Conservation (phyloP, 495 filamentous ascomycete genomes). For the Lepidopterella palustris region DNA sequence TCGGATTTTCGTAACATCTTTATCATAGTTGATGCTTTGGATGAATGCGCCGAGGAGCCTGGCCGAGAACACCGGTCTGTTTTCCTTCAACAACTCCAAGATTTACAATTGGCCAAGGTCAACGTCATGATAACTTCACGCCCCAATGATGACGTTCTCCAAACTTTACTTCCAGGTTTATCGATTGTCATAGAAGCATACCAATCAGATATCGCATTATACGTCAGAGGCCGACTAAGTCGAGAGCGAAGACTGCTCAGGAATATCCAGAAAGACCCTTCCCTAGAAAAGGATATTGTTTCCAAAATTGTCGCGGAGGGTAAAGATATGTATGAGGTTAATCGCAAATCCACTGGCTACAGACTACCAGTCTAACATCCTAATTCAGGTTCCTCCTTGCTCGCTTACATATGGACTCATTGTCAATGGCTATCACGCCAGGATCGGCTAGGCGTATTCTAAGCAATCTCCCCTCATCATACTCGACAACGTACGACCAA, state of each 20-base stretch:
- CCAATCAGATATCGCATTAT: not conserved
- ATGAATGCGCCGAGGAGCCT: not conserved
- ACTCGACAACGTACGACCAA: not conserved
- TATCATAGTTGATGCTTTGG: not conserved
- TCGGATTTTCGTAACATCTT: not conserved
- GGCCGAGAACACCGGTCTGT: not conserved
- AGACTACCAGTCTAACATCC: no score
- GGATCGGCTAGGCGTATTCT: not conserved
- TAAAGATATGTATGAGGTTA: no score
- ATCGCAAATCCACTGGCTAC: no score
- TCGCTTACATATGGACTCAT: not conserved
- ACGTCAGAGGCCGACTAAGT: not conserved
- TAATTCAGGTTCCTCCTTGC: not conserved
- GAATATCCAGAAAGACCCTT: not conserved
- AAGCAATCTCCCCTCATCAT: not conserved
- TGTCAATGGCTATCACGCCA: not conserved
- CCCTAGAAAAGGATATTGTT: not conserved
- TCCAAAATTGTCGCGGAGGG: no score
- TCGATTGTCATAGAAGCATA: not conserved
- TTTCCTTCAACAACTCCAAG: not conserved
- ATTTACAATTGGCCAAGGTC: not conserved
- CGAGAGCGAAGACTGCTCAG: not conserved
- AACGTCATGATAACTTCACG: not conserved
- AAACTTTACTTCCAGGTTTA: not conserved
- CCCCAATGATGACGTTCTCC: not conserved